Conservation (phyloP, 169 alveolate species). For the Theileria orientalis region DNA sequence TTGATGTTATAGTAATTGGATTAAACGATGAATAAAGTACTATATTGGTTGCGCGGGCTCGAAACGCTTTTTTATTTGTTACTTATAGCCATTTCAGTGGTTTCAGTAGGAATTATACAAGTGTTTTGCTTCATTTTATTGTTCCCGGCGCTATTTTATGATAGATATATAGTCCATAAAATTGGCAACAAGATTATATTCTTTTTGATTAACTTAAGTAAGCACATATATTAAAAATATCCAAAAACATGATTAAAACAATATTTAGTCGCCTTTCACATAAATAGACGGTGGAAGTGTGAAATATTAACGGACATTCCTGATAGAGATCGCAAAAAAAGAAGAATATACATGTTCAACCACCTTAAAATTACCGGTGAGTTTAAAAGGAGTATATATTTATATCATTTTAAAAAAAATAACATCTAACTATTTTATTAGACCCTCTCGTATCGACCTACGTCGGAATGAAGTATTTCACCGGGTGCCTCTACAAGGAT, state of each 20-base stretch:
- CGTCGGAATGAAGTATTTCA: slow-evolving; percentile 13
- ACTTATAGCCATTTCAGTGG: background rate
- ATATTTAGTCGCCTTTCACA: slow-evolving; percentile 9
- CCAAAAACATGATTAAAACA: background rate
- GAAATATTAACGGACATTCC: slow-evolving; percentile 37
- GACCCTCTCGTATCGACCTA: slow-evolving; percentile 38
- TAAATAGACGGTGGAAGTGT: slow-evolving; percentile 39
- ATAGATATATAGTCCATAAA: slow-evolving; percentile 10
- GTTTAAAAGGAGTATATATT: background rate
- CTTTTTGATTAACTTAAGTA: slow-evolving; percentile 10
- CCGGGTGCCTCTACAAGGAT: slow-evolving; percentile 49
- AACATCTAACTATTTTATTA: background rate
- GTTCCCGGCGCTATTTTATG: slow-evolving; percentile 17
- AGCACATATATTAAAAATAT: background rate
- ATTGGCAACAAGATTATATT: slow-evolving; percentile 16
- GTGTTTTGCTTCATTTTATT: background rate
- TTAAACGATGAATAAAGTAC: slow-evolving; percentile 9
- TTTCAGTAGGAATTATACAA: slow-evolving; percentile 3
- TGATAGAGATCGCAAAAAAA: slow-evolving; percentile 17
- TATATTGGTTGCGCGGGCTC: background rate
- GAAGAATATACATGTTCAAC: slow-evolving; percentile 40
- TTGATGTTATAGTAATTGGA: background rate
- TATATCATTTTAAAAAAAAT: background rate
- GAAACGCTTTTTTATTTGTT: slow-evolving; percentile 16
- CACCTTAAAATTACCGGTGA: slow-evolving; percentile 29